Base-by-base conservation (phyloP, 768 basidiomycete species). In the Termitomyces sp. region DNA sequence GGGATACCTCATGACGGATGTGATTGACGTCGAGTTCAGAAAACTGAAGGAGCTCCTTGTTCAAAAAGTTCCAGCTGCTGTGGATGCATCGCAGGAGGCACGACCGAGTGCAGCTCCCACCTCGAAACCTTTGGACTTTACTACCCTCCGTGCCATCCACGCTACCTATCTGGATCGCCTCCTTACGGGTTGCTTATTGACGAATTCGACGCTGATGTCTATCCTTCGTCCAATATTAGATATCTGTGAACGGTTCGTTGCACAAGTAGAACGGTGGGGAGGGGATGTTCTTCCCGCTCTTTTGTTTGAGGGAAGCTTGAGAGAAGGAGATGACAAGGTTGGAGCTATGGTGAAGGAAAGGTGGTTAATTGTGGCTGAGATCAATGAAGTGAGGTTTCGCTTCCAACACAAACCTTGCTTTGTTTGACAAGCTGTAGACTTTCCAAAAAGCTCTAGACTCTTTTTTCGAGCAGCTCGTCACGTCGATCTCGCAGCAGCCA, bases 221-320 rank as follows among this genome's bases (percentile, higher is more conserved):
- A 81, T 84, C 43, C 73, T 94, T 40, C 83, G 85, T 18, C 79
- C 84, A 33, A 85, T 95, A 56, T 75, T 96, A 51, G 90, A 92
- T 62, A 77, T 88, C 9, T 95, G 92, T 68, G 92, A 92, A 66
- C 80, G 85, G 9, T 92, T 96, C 66, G 88, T 87, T n/a, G 92
- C 84, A 7, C 85, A 92, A 61, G 83, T 95, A 0, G 94, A 95
- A 70, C 75, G 93, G 53, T 97, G 94, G 94, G 92, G 92, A 13
- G 93, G 93, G 0, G 92, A 95, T 66, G 84, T 95, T 9, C 74
- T 95, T 2, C 94, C 94, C 13, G 90, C 87, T 0, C 75, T 95
- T 47, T 70, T 95, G 42, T 87, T 85, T 61, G 93, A 94, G 67
- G 91, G 90, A 14, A 91, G 88, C 66, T 65, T 92, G 51, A 77